Evolutionary conservation across 192 early-diverging fungal species (phyloP), one percentile per base, ranked within the genome.

Genomic region (Podila epicladia): DNA sequence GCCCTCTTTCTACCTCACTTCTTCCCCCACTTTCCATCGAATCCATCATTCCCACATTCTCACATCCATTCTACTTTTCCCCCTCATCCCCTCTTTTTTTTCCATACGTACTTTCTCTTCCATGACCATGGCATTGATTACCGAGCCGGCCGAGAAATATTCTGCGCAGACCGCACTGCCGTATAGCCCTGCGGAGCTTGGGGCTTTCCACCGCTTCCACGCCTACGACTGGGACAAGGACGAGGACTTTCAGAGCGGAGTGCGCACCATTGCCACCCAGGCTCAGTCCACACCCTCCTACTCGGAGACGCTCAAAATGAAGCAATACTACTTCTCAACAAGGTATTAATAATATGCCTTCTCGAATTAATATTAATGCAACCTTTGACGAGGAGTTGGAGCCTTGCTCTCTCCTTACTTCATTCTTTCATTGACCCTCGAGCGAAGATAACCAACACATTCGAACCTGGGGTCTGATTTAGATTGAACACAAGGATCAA

Each of bases 241-340:
- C 63, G 57, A 72, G 9, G 53, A 80, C 22, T 80, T 80, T 62
- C 77, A 80, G 41, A 65, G 71, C 26, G 77, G 77, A 3, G 71
- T 80, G 19, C 28, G 37, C 20, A 73, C 71, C 9, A 80, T 80
- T 45, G 68, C 71, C 26, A 11, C 77, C 13, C 64, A 73, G 53
- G 55, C 71, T 17, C 33, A 32, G 22, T 55, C 26, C 35, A 32
- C 32, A 0, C 77, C 77, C 22, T 80, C 77, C 26, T 51, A 58
- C 48, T 80, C 71, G 6, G 77, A 80, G 49, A n/a, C 73, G 32
- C 67, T 80, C 41, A 80, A 80, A 38, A 80, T 80, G 77, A 80
- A 80, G 70, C 77, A 80, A 28, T 80, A 80, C 48, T 80, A 80
- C 62, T 80, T 80, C 20, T 80, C 77, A 7, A 80, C 77, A 50